Conservation (phyloP, 2,329 filamentous ascomycete genomes). For the Pseudogymnoascus sp. region DNA sequence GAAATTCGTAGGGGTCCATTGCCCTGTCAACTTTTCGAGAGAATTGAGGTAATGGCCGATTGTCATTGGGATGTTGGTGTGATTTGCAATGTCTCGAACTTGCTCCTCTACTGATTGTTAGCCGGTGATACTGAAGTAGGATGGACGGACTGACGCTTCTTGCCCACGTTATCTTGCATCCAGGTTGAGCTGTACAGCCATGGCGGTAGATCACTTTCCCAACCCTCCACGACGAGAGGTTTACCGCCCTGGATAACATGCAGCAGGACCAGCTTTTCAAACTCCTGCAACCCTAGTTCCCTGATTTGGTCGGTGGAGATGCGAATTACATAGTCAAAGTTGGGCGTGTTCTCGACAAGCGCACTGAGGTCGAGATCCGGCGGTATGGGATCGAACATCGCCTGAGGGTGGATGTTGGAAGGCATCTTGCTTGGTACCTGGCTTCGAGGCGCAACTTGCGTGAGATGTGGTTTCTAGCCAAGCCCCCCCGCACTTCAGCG, state of each 20-base stretch:
- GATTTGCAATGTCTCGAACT: slow-evolving; percentile 69
- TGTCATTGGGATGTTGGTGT: slow-evolving; percentile 71
- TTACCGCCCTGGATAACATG: slow-evolving; percentile 81
- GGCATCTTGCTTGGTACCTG: slow-evolving; percentile 51
- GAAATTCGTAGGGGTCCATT: slow-evolving; percentile 69
- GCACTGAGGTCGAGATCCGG: slow-evolving; percentile 71
- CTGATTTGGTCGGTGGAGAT: slow-evolving; percentile 73
- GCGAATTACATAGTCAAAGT: slow-evolving; percentile 79
- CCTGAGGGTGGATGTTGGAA: slow-evolving; percentile 63
- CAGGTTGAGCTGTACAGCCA: slow-evolving; percentile 73
- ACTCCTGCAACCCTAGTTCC: slow-evolving; percentile 64
- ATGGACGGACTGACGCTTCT: slow-evolving; percentile 53
- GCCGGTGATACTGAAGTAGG: neutral
- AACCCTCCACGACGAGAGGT: slow-evolving; percentile 85
- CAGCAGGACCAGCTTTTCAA: slow-evolving; percentile 75
- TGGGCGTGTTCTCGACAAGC: slow-evolving; percentile 69
- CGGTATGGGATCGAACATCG: slow-evolving; percentile 84
- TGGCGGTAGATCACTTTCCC: slow-evolving; percentile 65
- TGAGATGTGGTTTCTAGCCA: neutral
- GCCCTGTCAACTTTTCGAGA: slow-evolving; percentile 73
- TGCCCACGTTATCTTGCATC: slow-evolving; percentile 70
- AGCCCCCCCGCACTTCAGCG: neutral
- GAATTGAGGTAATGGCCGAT: slow-evolving; percentile 85
- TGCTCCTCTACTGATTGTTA: slow-evolving; percentile 57
- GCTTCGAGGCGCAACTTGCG: neutral